Evolutionary conservation across 2,329 filamentous ascomycete genomes (phyloP).

Genomic region (Hymenoscyphus albidus): DNA sequence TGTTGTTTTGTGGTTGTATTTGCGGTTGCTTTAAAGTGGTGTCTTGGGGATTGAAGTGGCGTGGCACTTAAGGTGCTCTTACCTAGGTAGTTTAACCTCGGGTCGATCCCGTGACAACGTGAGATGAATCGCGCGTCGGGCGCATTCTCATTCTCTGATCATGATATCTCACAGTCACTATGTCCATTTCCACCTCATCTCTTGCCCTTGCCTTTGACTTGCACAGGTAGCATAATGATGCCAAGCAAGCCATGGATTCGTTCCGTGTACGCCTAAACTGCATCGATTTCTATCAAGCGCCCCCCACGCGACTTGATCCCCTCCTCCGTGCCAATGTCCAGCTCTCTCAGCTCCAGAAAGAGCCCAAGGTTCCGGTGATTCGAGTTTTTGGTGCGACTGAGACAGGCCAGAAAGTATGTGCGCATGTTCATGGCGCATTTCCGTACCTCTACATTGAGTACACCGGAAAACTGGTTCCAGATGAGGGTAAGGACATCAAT

Average conservation of each 20-base stretch:
- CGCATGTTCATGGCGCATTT: slow-evolving; percentile 91
- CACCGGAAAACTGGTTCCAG: slow-evolving; percentile 59
- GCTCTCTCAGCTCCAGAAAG: slow-evolving; percentile 54
- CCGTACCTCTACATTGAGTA: slow-evolving; percentile 95
- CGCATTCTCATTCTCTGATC: neutral
- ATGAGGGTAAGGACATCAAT: slow-evolving; percentile 55
- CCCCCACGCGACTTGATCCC: slow-evolving; percentile 76
- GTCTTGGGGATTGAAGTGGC: neutral
- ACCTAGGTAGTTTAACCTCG: neutral
- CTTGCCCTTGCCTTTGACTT: neutral
- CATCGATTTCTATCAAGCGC: slow-evolving; percentile 88
- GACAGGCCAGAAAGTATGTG: slow-evolving; percentile 92
- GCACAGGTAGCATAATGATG: neutral
- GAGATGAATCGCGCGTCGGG: slow-evolving; percentile 7
- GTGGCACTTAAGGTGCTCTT: neutral
- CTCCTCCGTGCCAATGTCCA: slow-evolving; percentile 64
- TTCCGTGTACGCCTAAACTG: slow-evolving; percentile 94
- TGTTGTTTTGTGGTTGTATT: slow-evolving; percentile 22
- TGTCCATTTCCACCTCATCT: neutral
- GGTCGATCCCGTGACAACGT: slow-evolving; percentile 14
- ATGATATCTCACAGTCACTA: neutral
- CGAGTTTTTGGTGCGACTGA: slow-evolving; percentile 90
- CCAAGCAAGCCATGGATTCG: slow-evolving; percentile 54
- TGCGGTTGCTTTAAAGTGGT: neutral
- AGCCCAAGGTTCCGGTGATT: slow-evolving; percentile 77